A percentile compares a stretch with the other conserved stretches of the same genome.
Evolutionary conservation across 2,329 filamentous ascomycete species (phyloP).

Genomic region (Beauveria medogensis): DNA sequence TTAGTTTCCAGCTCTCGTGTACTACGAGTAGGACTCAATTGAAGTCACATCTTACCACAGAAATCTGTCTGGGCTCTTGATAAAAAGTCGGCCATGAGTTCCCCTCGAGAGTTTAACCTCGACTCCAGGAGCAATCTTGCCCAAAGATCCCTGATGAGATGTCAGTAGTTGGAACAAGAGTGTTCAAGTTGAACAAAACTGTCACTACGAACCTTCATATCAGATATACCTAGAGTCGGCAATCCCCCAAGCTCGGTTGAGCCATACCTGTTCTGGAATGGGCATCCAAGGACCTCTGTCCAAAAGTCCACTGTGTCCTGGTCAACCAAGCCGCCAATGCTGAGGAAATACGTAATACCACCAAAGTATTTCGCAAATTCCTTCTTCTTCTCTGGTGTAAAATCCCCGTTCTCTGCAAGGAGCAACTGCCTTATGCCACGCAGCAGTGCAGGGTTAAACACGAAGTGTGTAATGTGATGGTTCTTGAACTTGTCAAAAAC

Average conservation of each 20-base stretch:
- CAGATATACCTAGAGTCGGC: background rate
- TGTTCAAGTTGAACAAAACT: background rate
- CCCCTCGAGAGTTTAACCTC: slow-evolving; percentile 14
- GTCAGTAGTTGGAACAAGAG: background rate
- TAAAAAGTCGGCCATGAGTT: slow-evolving; percentile 15
- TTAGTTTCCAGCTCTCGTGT: background rate
- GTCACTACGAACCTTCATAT: background rate
- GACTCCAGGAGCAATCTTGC: slow-evolving; percentile 3
- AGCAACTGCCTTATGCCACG: slow-evolving; percentile 14
- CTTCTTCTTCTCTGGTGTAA: slow-evolving; percentile 7
- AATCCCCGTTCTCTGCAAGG: background rate
- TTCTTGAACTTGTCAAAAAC: slow-evolving; percentile 13
- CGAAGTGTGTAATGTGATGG: slow-evolving; percentile 10
- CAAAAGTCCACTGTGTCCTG: slow-evolving; percentile 13
- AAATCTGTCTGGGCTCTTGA: slow-evolving; percentile 13
- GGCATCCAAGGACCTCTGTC: slow-evolving; percentile 10
- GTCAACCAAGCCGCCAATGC: slow-evolving; percentile 1
- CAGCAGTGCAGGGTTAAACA: slow-evolving; percentile 13
- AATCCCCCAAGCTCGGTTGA: slow-evolving; percentile 9
- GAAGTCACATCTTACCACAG: background rate
- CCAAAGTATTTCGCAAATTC: background rate
- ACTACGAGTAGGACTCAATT: background rate
- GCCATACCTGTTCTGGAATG: slow-evolving; percentile 13
- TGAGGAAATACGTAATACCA: background rate
- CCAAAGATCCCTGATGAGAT: background rate